A percentile compares a stretch with the other conserved stretches of the same genome.
These are phyloP conservation scores for Monilinia aucupariae DNA, from an alignment of 2,329 filamentous ascomycete genomes.

Conservation along the genomic window DNA sequence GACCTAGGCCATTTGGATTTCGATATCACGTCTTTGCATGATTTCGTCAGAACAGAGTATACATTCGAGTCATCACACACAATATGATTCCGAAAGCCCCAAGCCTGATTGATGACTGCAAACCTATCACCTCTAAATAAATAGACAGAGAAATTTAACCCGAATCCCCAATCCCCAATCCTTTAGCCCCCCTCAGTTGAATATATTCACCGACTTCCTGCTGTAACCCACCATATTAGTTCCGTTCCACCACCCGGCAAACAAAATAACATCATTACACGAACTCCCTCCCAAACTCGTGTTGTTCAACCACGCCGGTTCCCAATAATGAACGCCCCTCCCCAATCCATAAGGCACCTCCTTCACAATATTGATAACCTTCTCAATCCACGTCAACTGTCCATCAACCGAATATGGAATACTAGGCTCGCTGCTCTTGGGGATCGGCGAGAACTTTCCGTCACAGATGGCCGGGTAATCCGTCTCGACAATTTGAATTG, in stretches of 20 bases:
- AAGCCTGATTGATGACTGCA: no score
- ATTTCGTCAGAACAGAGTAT: no score
- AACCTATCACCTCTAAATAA: no score
- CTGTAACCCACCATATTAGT: conserved; percentile 12
- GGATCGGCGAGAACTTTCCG: conserved; percentile 42
- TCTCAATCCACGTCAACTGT: conserved; percentile 54
- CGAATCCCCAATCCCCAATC: neutral
- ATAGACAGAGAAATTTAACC: no score
- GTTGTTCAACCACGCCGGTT: conserved; percentile 45
- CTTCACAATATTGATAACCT: conserved; percentile 52
- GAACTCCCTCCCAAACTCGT: conserved; percentile 53
- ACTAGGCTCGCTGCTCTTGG: conserved; percentile 34
- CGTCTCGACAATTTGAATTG: conserved; percentile 62
- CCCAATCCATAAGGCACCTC: conserved; percentile 51
- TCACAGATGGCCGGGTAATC: conserved; percentile 64
- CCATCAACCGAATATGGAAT: conserved; percentile 60
- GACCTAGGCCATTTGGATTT: no score
- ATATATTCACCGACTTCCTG: conserved; percentile 10
- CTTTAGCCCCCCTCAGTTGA: neutral
- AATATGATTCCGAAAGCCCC: no score
- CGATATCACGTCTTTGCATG: no score
- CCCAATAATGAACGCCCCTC: conserved; percentile 60
- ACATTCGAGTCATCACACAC: no score
- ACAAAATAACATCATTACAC: conserved; percentile 59
- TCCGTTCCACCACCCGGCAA: conserved; percentile 38